Base-by-base conservation (phyloP, 768 basidiomycete species). In the Suillus alpinus region DNA sequence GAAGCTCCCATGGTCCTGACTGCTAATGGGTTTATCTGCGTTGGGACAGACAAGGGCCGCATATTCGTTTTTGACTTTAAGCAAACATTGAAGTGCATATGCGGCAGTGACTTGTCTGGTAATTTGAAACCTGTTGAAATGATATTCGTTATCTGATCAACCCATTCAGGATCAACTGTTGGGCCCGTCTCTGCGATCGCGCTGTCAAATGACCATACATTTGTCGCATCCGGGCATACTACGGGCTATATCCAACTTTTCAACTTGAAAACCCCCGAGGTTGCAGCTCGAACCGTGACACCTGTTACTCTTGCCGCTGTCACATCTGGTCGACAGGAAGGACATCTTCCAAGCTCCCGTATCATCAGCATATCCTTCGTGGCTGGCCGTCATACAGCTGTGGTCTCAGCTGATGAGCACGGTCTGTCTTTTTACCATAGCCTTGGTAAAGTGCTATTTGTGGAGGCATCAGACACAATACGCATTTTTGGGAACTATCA, bases 351-450 rank as follows among this genome's bases (percentile, higher is more conserved):
- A 26, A 91, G 91, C 12, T 89, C 92, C 2, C 83, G 84, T 16
- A 95, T 99, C 52, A 78, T 91, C 60, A 89, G 80, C 68, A 76
- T 99, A 46, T 88, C 85, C 32, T 99, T 99, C 69, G 84, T 98
- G 8, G 94, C 92, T 13, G 89, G 88, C 20, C 83, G 96, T 43
- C 96, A 97, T 67, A 98, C 97, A 2, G 95, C 94, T 5, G 83
- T 98, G 55, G 86, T 98, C 43, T 89, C 89, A 4, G 91, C 93
- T 2, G 97, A 98, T 70, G 92, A 96, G 60, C 77, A 82, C 65
- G 97, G 97, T 0, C 81, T 98, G 9, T 92, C 94, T 0, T 99
- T 99, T 75, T 97, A 93, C 71, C 95, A 98, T 74, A 92, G 90
- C 58, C 78, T 99, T 4, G 94, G 97, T 31, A 95, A 93, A 72